A percentile compares a stretch with the other conserved stretches of the same genome.
Conservation (phyloP, 257 asterid species). For the Scutellaria galericulata region DNA sequence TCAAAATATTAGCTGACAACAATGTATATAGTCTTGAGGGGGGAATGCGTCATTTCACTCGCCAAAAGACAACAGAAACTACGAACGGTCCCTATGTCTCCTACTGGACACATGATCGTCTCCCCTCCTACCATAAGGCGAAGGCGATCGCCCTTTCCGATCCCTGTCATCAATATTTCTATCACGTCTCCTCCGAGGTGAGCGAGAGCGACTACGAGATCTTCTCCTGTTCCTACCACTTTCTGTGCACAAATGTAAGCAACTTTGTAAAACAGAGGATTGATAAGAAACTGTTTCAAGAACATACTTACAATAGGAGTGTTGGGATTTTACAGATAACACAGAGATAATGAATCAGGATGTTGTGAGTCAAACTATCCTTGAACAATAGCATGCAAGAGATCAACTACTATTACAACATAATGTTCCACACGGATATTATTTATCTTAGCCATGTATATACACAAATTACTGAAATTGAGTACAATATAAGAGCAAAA, state of each 20-base stretch:
- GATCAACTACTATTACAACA: not conserved
- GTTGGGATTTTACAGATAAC: not conserved
- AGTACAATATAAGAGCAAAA: not conserved
- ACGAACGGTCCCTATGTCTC: slow-evolving; percentile 36
- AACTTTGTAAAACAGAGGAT: not conserved
- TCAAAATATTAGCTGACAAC: not conserved
- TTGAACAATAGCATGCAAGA: not conserved
- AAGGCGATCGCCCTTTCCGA: slow-evolving; percentile 36
- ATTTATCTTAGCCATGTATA: not conserved
- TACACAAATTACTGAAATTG: not conserved
- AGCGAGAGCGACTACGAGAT: slow-evolving; percentile 41
- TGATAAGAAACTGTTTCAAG: not conserved
- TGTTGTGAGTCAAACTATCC: not conserved
- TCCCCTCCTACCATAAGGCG: slow-evolving; percentile 43
- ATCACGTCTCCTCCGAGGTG: slow-evolving; percentile 49
- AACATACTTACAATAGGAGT: not conserved
- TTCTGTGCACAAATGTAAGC: slow-evolving; percentile 34
- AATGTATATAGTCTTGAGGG: not conserved
- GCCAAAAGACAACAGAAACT: not conserved
- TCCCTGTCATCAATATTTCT: slow-evolving; percentile 45
- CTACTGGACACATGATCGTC: slow-evolving; percentile 35
- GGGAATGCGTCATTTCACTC: not conserved
- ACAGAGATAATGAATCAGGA: not conserved
- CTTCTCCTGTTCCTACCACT: slow-evolving; percentile 44
- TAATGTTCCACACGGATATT: not conserved